A percentile compares a stretch with the other conserved stretches of the same genome.
Conservation (phyloP, 257 asterid genomes). For the Paulownia fortunei region DNA sequence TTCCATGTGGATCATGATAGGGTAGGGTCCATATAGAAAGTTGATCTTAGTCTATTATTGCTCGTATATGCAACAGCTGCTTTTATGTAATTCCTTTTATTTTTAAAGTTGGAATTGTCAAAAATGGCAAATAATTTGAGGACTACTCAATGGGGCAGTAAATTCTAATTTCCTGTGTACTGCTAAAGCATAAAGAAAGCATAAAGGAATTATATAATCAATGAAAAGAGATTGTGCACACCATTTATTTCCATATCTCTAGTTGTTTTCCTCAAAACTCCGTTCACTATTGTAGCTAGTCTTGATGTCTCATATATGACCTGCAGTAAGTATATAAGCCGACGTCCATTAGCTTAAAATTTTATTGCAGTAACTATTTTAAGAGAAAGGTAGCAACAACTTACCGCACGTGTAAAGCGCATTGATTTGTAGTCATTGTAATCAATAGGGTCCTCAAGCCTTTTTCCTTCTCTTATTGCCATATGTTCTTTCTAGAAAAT, state of each 20-base stretch:
- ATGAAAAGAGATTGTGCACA: conserved; percentile 33
- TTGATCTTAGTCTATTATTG: conserved; percentile 46
- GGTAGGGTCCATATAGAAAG: conserved; percentile 67
- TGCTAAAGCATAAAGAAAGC: conserved; percentile 30
- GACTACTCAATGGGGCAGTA: conserved; percentile 21
- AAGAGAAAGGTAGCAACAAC: conserved; percentile 27
- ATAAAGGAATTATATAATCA: background rate
- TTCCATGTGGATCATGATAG: conserved; percentile 67
- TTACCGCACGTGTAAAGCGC: conserved; percentile 88
- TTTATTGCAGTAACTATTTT: conserved; percentile 31
- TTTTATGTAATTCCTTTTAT: conserved; percentile 31
- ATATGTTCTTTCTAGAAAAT: conserved; percentile 68
- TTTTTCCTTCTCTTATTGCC: conserved; percentile 78
- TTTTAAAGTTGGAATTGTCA: conserved; percentile 30
- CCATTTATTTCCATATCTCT: conserved; percentile 70
- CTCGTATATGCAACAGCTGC: conserved; percentile 36
- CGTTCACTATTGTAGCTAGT: conserved; percentile 70
- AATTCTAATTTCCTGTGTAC: conserved; percentile 9
- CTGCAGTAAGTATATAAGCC: conserved; percentile 39
- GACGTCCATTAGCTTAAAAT: conserved; percentile 28
- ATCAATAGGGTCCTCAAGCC: conserved; percentile 80
- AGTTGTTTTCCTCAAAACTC: conserved; percentile 69
- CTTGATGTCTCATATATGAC: conserved; percentile 73
- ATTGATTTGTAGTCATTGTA: conserved; percentile 86
- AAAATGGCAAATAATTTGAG: conserved; percentile 27